A percentile compares a stretch with the other conserved stretches of the same genome.
These are phyloP conservation scores for Arthrobotrys sinensis DNA, from an alignment of 2,329 filamentous ascomycete species.

Conservation along the genomic window DNA sequence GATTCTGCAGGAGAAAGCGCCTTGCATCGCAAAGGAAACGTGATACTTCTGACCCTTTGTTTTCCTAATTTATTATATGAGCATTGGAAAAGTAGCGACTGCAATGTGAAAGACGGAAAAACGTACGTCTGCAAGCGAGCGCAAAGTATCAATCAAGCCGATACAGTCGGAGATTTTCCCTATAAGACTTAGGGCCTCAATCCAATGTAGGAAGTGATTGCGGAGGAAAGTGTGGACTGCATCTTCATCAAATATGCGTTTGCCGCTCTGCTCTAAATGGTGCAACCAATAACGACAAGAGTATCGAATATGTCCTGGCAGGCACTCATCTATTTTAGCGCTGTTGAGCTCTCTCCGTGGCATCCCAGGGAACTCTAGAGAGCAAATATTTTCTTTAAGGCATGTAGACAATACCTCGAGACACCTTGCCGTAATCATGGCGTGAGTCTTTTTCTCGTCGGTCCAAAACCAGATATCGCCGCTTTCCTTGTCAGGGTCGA, in stretches of 20 bases:
- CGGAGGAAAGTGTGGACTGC: neutral
- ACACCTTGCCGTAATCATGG: neutral
- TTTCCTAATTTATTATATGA: conserved; percentile 25
- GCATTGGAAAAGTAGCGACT: conserved; percentile 70
- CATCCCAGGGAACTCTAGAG: conserved; percentile 14
- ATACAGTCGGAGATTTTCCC: neutral
- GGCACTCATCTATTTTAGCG: neutral
- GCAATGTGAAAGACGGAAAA: too few species aligned
- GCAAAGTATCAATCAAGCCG: neutral
- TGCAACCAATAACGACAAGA: conserved; percentile 4
- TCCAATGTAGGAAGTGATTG: conserved; percentile 5
- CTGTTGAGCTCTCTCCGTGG: neutral
- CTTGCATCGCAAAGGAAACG: neutral
- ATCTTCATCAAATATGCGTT: conserved; percentile 6
- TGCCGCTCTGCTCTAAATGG: conserved; percentile 7
- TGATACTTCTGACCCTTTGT: conserved; percentile 1
- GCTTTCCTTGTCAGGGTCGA: conserved; percentile 10
- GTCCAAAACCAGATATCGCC: conserved; percentile 22
- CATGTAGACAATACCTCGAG: conserved; percentile 3
- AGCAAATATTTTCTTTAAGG: conserved; percentile 28
- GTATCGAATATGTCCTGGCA: conserved; percentile 8
- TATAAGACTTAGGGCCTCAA: conserved; percentile 16
- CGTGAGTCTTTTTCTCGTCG: conserved; percentile 16
- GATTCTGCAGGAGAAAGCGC: neutral
- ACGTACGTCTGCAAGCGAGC: conserved; percentile 66